A percentile compares a stretch with the other conserved stretches of the same genome.
Conservation (phyloP, 2,329 filamentous ascomycete species). For the Aplosporella prunicola region DNA sequence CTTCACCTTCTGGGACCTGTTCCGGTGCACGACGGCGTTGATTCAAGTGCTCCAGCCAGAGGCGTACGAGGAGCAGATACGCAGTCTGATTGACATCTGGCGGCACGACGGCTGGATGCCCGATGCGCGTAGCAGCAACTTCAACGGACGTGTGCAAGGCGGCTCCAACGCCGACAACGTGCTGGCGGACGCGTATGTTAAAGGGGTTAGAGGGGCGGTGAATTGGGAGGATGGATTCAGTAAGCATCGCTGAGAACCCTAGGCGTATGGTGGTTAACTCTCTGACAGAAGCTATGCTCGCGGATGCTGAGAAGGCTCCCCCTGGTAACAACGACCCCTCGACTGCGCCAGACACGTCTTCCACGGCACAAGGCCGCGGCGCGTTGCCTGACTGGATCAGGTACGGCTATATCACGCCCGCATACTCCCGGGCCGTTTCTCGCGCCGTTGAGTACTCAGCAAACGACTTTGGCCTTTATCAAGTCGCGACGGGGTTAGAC, state of each 20-base stretch:
- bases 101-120: slow-evolving; percentile 55
- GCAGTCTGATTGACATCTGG: slow-evolving; percentile 61
- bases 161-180: slow-evolving; percentile 64
- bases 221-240: slow-evolving; percentile 45
- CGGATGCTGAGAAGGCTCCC: slow-evolving; percentile 56
- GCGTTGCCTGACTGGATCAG: slow-evolving; percentile 60
- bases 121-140: slow-evolving; percentile 58
- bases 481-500: slow-evolving; percentile 52
- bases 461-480: slow-evolving; percentile 60
- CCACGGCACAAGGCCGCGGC: slow-evolving; percentile 58
- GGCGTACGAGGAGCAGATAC: slow-evolving; percentile 55
- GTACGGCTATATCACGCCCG: slow-evolving; percentile 56
- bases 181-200: slow-evolving; percentile 62
- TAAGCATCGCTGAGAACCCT: neutral
- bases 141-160: slow-evolving; percentile 59
- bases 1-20: slow-evolving; percentile 58
- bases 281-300: slow-evolving; percentile 47
- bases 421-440: slow-evolving; percentile 51
- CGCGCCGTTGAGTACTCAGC: slow-evolving; percentile 58
- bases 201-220: slow-evolving; percentile 53
- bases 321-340: slow-evolving; percentile 49
- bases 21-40: slow-evolving; percentile 55
- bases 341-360: slow-evolving; percentile 43
- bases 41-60: slow-evolving; percentile 56
- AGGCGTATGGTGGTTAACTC: neutral